Evolutionary conservation across 495 filamentous ascomycete genomes (phyloP).

Genomic region (Choiromyces venosus): DNA sequence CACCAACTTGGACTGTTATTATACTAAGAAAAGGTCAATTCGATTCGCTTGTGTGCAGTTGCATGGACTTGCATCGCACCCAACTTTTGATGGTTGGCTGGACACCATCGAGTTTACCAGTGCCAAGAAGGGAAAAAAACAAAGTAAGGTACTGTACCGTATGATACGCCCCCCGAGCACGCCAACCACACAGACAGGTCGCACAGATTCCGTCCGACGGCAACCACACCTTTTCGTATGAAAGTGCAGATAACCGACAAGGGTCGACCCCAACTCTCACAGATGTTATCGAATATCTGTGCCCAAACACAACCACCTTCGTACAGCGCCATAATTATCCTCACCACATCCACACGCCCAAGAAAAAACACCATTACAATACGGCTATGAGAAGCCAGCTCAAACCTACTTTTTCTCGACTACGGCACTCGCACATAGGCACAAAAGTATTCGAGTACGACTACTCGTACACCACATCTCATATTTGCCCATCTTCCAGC

Average conservation of each 20-base stretch:
- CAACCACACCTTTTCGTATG: not conserved
- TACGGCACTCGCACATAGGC: not conserved
- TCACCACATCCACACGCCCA: not conserved
- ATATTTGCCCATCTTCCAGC: not conserved
- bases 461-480: not conserved
- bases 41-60: constrained; percentile 6
- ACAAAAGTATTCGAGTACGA: not conserved
- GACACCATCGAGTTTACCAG: constrained; percentile 9
- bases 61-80: constrained; percentile 9
- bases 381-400: not conserved
- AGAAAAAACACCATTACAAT: not conserved
- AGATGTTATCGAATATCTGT: not conserved
- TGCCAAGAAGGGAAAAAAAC: constrained; percentile 16
- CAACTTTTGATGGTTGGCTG: constrained; percentile 5
- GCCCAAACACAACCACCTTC: too few species aligned
- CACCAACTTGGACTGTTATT: constrained; percentile 19
- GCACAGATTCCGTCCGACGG: not conserved
- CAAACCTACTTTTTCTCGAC: not conserved
- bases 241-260: not conserved
- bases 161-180: not conserved
- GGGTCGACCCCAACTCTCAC: not conserved
- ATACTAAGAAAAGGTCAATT: constrained; percentile 34
- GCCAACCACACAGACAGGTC: not conserved
- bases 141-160: constrained; percentile 5
- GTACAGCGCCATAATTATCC: not conserved